Conservation (phyloP, 164 flowering plant genomes). For the Houttuynia cordata region DNA sequence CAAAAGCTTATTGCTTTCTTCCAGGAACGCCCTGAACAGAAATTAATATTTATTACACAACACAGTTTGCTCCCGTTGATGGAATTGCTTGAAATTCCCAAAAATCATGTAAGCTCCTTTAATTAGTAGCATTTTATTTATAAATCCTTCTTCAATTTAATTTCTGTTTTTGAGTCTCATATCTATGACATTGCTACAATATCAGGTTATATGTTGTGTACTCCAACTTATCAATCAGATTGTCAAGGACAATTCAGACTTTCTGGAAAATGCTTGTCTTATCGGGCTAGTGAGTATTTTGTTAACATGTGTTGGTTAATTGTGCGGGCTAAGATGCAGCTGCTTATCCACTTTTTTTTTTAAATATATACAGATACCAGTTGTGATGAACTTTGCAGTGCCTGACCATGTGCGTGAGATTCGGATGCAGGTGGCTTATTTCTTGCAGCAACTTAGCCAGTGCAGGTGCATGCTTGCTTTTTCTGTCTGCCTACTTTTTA, state of each 20-base stretch:
- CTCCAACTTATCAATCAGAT: slow-evolving; percentile 86
- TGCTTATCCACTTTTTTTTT: not conserved
- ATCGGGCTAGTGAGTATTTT: slow-evolving; percentile 73
- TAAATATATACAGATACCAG: slow-evolving; percentile 73
- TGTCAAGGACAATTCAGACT: slow-evolving; percentile 69
- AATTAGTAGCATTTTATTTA: not conserved
- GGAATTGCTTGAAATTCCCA: slow-evolving; percentile 85
- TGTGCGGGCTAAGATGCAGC: not conserved
- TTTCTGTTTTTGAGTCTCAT: not conserved
- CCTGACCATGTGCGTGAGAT: slow-evolving; percentile 87
- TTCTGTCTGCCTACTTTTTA: not conserved
- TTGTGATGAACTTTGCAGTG: slow-evolving; percentile 73
- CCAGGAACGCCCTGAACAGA: slow-evolving; percentile 88
- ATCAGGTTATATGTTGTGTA: slow-evolving; percentile 86
- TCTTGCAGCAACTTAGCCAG: slow-evolving; percentile 95
- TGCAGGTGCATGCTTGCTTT: slow-evolving; percentile 47
- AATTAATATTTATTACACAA: slow-evolving; percentile 67
- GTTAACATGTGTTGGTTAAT: not conserved
- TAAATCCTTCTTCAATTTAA: not conserved
- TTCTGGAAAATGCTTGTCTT: slow-evolving; percentile 97
- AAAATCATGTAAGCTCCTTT: slow-evolving; percentile 53
- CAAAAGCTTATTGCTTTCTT: slow-evolving; percentile 79
- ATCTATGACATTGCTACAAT: not conserved
- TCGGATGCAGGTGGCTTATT: slow-evolving; percentile 93
- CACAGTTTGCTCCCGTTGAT: slow-evolving; percentile 88